Evolutionary conservation across 768 basidiomycete genomes (phyloP), one percentile per base, ranked within the genome.

Genomic region (Tricholoma sp.): DNA sequence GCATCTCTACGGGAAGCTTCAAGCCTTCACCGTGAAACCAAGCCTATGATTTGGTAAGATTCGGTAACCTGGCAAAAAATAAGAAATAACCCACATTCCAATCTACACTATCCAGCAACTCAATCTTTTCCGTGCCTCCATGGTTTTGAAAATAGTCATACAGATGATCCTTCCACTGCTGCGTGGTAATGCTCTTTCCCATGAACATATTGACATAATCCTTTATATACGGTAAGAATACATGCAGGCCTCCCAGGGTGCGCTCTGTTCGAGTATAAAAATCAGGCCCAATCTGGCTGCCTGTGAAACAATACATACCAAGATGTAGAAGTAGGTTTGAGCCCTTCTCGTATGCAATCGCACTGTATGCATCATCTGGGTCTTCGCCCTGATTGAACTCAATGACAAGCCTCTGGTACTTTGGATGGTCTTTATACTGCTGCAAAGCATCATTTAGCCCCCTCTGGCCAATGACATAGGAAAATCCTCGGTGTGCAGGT

Each of bases 321-420:
- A 98, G 79, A 67, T 91, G 80, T 16, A 95, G 80, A 14, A 98
- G 74, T 63, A 98, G 84, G 68, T 94, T 96, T 6, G 91, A 80
- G 22, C 95, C 95, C 71, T 95, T 91, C 68, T 90, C 89, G 63
- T 96, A 96, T 1, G 94, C 89, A 46, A 97, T 77, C 52, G 76
- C 74, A 57, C 78, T 75, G 69, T 88, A 92, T 5, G 89, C 87
- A 50, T 87, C 86, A 65, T 94, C 89, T 1, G 89, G 83, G 65
- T 89, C 85, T 71, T 92, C 83, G 12, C 89, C 87, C 45, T 76
- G 69, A 41, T 87, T 81, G 62, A 89, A 92, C 21, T 83, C 77
- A 60, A 91, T 86, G 5, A 92, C 83, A 32, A 97, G 79, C 16
- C 88, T 77, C 72, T 91, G 93, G 68, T 89, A 94, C 65, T 83